Base-by-base conservation (phyloP, 2,329 filamentous ascomycete genomes). In the Xylariaceae sp. region DNA sequence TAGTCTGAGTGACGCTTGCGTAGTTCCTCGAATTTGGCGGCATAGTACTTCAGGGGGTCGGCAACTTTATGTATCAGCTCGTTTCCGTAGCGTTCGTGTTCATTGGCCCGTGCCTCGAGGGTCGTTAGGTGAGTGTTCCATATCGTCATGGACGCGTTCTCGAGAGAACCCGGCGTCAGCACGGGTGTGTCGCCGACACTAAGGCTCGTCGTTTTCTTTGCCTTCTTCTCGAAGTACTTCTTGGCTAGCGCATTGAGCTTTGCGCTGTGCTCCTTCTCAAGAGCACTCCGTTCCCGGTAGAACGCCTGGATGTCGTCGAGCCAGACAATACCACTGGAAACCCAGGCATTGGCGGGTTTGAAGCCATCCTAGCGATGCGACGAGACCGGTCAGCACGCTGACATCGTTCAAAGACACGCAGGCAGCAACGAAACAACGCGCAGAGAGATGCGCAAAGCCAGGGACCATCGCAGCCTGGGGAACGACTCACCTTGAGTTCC, bases 221-320 rank as follows among this genome's bases (percentile, higher is more conserved):
- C 86, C 80, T 97, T 99, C 80, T 95, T 95, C 71, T 99, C 95
- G 72, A 91, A 94, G 78, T 97, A 97, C 74, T 94, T 97, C 79
- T 94, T 96, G 57, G 93, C 94, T 54, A 99, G 80, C 2, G 86
- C 86, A 67, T 85, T 89, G 65, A 99, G 85, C 76, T 93, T 97
- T 64, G 88, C 83, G 69, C 90, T 89, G 74, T 99, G 97, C 74
- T 99, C 95, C 77, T 96, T 97, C 77, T 99, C 94, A 73, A 99
- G 96, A 42, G 80, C 86, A 72, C 91, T 90, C 59, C 95, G 86
- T 76, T 99, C 94, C 65, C 94, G 90, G 80, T 97, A 99, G 79
- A 97, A 99, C 71, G 90, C 87, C 74, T 99, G 91, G 64, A 99
- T 90, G 70, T 99, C 94, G 70, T 97, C 93, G 61, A 99, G 86